Percentiles rank a stretch among this genome's conserved stretches.
These are phyloP conservation scores for Alloascoidea africana DNA, from an alignment of 805 yeast species.

Conservation along the genomic window DNA sequence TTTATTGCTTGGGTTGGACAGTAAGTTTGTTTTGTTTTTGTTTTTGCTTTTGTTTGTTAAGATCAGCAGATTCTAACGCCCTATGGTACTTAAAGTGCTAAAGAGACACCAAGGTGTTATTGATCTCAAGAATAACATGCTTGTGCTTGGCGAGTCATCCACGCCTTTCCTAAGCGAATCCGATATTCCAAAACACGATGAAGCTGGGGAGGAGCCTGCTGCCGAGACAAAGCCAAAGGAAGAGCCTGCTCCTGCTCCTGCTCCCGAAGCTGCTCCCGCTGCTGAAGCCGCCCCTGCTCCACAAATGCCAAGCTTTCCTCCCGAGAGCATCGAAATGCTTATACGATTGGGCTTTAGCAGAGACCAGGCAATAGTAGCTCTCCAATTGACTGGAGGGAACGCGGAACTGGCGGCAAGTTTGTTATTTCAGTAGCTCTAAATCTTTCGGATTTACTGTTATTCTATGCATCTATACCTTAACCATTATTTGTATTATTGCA, in stretches of 20 bases:
- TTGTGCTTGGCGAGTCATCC: conserved; percentile 56
- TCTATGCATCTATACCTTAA: too few relatives aligned
- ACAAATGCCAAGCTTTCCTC: conserved; percentile 14
- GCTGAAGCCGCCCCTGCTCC: conserved; percentile 4
- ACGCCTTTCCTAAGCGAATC: conserved; percentile 59
- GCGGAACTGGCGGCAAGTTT: conserved; percentile 78
- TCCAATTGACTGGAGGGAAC: conserved; percentile 56
- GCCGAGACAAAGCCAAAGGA: not conserved
- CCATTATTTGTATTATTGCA: too few relatives aligned
- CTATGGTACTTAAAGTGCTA: conserved; percentile 31
- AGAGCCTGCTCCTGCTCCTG: not conserved
- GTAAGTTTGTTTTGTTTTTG: not conserved
- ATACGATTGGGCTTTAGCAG: conserved; percentile 59
- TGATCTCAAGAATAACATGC: conserved; percentile 50
- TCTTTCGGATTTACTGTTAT: too few relatives aligned
- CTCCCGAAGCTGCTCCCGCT: conserved; percentile 5
- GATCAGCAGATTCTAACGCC: not conserved
- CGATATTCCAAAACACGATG: conserved; percentile 38
- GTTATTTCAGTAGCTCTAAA: conserved; percentile 28
- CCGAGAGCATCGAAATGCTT: conserved; percentile 28
- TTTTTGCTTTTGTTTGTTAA: too few relatives aligned
- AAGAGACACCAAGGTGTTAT: conserved; percentile 75
- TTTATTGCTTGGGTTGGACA: conserved; percentile 72
- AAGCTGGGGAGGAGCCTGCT: conserved; percentile 2
- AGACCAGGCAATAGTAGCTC: conserved; percentile 46